Evolutionary conservation across 1,284 basidiomycete species (phyloP), one percentile per base, ranked within the genome.

Genomic region (Apiotrichum veenhuisii): DNA sequence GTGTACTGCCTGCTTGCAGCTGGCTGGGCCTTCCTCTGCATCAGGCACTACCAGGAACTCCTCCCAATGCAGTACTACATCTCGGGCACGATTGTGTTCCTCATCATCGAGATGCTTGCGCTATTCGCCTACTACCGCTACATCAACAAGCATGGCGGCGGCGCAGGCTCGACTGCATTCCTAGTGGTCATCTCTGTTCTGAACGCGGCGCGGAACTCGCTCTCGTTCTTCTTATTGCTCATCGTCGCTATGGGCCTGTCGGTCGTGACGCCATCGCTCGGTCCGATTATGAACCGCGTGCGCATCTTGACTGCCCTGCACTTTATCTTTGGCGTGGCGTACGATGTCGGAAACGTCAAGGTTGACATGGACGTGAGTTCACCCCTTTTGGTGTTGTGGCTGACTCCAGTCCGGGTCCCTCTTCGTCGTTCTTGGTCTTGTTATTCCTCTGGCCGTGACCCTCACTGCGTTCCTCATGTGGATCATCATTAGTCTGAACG

Each of bases 391-490:
- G 20, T 3, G 9, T n/a, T n/a, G n/a, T n/a, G 25, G 23, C 58
- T 62, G 38, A 58, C 52, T 4, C 22, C 61, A 76, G 76, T 88
- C 86, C 37, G 90, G 89, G 0, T 88, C 88, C 14, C 85, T 88
- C 0, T 77, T 91, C 48, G 73, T 90, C 43, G 82, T 94, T 37
- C 79, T 94, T 48, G 67, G 91, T 60, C 89, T 94, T 73, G 89
- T 98, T 64, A 87, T 98, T 67, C 95, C 95, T 2, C 81, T 98
- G 42, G 88, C 94, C 0, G 87, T 98, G 74, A 95, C 94, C 0
- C 81, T 98, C 36, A 96, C 93, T 48, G 86, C 87, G 1, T 98
- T 98, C 81, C 82, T 98, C 43, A 83, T 95, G 68, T 98, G 95
- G 95, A 98, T 93, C 58, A 85, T 93, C 77, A 87, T 91, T 72